phyloP scores from a whole-genome alignment of 306 rosid genomes.

The Lotus japonicus region DNA sequence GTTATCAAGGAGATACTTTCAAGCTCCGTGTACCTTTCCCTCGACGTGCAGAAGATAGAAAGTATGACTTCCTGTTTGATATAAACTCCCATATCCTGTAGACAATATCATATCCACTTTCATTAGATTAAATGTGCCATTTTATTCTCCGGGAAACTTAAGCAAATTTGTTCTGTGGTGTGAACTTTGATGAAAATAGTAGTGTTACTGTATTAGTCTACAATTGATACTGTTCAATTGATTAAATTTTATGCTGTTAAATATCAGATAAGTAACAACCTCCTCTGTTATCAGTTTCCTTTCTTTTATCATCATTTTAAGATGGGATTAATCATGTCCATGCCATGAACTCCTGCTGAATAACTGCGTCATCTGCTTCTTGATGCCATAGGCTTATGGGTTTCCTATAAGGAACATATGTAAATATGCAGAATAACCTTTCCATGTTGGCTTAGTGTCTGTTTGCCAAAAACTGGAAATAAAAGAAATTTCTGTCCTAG shows the following conservation, averaged over 20 bases:
- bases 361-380: background rate
- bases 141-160: too few relatives aligned
- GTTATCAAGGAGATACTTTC: conserved; percentile 58
- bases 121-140: background rate
- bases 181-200: background rate
- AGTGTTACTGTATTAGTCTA: background rate
- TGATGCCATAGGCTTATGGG: background rate
- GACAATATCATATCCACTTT: background rate
- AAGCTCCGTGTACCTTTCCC: conserved; percentile 94
- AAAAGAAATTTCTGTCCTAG: too few relatives aligned
- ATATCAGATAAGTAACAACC: background rate
- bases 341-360: background rate
- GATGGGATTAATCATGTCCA: conserved; percentile 4
- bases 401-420: too few relatives aligned
- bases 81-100: background rate
- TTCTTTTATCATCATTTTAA: background rate
- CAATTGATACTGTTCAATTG: background rate
- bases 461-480: too few relatives aligned
- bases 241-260: background rate
- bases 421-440: background rate
- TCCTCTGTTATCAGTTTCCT: background rate
- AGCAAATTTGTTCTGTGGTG: background rate
- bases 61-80: conserved; percentile 48
- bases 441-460: background rate
- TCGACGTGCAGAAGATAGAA: conserved; percentile 80